Conservation (phyloP, 805 yeast species). For the Candida pseudofarinosa region DNA sequence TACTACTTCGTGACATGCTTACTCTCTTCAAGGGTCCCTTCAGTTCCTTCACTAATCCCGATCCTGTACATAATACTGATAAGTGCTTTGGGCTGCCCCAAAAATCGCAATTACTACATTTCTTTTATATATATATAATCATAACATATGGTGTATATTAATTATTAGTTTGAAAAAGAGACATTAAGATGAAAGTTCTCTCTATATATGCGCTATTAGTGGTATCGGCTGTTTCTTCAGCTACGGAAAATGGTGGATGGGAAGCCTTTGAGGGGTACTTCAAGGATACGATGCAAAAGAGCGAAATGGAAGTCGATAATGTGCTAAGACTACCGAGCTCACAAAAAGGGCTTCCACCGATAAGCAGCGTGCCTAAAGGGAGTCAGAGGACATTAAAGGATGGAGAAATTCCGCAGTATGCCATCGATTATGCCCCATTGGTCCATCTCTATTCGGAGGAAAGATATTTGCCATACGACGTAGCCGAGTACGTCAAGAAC, state of each 20-base stretch:
- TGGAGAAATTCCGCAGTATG: conserved; percentile 64
- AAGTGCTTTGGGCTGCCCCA: background rate
- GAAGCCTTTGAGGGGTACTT: conserved; percentile 19
- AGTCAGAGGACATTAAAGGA: conserved; percentile 36
- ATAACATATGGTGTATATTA: background rate
- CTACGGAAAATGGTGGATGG: conserved; percentile 14
- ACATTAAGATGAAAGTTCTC: too few relatives aligned
- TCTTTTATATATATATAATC: background rate
- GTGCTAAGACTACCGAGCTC: conserved; percentile 23
- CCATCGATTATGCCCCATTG: conserved; percentile 64
- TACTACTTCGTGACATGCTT: too few relatives aligned
- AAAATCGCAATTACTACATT: background rate
- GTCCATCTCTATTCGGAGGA: conserved; percentile 90
- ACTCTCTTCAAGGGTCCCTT: too few relatives aligned
- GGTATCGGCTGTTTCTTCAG: conserved; percentile 1
- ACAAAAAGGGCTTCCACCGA: conserved; percentile 31
- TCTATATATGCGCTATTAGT: background rate
- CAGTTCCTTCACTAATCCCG: too few relatives aligned
- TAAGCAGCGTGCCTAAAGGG: conserved; percentile 26
- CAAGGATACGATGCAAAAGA: conserved; percentile 14
- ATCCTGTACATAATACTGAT: background rate
- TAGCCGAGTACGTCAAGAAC: conserved; percentile 61
- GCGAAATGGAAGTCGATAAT: conserved; percentile 18
- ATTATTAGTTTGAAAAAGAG: too few relatives aligned
- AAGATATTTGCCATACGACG: conserved; percentile 76